These are phyloP conservation scores for Haberlea rhodopensis DNA, from an alignment of 257 asterid genomes.

Conservation along the genomic window DNA sequence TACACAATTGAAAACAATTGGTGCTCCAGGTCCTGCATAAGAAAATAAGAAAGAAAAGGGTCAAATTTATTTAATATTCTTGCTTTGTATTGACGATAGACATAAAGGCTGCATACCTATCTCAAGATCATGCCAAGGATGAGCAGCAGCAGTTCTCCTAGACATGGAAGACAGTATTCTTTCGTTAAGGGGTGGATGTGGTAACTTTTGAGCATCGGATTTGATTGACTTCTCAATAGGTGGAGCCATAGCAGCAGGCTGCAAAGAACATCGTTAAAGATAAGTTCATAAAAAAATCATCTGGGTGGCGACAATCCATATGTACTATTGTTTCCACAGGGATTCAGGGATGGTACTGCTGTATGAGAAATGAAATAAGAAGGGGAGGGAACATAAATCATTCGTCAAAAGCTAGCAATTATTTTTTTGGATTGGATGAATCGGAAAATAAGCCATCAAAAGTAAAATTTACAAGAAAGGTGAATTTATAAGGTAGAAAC, in stretches of 20 bases:
- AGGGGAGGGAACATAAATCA: neutral
- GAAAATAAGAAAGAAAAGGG: neutral
- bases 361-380: neutral
- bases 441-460: neutral
- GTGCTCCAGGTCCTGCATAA: constrained; percentile 63
- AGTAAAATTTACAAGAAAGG: too few relatives aligned
- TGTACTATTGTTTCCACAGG: neutral
- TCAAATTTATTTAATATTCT: neutral
- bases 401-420: neutral
- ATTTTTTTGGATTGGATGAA: neutral
- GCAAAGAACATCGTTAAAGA: neutral
- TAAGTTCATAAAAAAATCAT: neutral
- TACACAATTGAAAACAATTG: constrained; percentile 53
- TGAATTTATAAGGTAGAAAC: too few relatives aligned
- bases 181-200: constrained; percentile 40
- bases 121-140: constrained; percentile 66
- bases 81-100: neutral
- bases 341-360: neutral
- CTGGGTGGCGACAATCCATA: neutral
- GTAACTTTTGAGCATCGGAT: neutral
- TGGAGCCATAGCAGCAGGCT: neutral
- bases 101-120: constrained; percentile 34
- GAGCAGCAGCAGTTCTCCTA: constrained; percentile 60
- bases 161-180: constrained; percentile 59
- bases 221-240: neutral